Evolutionary conservation across 306 rosid genomes (phyloP), one percentile per base, ranked within the genome.

Genomic region (Boehmeria nivea): DNA sequence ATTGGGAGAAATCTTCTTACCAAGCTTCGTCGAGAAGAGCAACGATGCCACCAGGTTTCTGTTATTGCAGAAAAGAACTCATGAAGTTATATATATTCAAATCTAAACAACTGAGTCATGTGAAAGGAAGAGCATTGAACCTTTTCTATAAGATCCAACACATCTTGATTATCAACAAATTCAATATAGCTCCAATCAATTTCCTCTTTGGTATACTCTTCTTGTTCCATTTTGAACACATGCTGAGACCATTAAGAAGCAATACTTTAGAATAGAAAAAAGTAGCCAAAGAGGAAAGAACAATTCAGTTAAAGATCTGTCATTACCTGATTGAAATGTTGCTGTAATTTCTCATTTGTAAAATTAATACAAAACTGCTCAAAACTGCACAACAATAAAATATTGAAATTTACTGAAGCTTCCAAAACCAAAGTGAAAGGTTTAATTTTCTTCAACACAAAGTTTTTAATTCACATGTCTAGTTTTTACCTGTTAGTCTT

Each of bases 21-120:
- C 99, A 93, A 63, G 99, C 99, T 85, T 93, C 99, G 48, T 93
- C 99, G 54, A 93, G 99, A 60, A 93, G 96, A 77, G 96, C 94
- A 52, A 93, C 57, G 37, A 93, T 81, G 79, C 99, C 99, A 43
- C 99, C 99, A 42, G 96, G 99, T 83, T 93, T 93, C 99, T 93
- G 95, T 53, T 38, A 64, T 57, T 61, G 28, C 54, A 56, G 27
- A 40, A 33, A 46, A 57, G 49, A 65, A n/a, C 13, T 6, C 16
- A 11, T 39, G 21, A 13, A 25, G 12, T 14, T 20, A 21, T 2
- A 12, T 13, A 3, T 24, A 15, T 25, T 15, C 16, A 13, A 40
- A 40, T 2, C n/a, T 40, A 40, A 59, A 42, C 51, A 63, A 60
- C 68, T 25, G 66, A 37, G 24, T 42, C 62, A 59, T 56, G 21